Evolutionary conservation across 1,139 yeast species (phyloP).

Genomic region (Lodderomyces jiufengensis): DNA sequence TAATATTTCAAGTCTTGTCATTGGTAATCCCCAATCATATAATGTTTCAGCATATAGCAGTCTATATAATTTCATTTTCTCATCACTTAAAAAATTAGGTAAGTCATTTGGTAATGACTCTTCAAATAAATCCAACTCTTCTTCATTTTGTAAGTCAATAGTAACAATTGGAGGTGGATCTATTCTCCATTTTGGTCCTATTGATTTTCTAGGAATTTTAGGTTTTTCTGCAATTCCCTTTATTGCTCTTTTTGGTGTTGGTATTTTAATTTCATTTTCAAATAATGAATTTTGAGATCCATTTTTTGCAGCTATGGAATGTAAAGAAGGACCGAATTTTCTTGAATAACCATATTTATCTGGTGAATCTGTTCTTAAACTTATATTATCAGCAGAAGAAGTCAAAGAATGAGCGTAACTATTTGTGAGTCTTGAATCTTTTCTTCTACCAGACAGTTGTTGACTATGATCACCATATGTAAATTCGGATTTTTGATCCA

Average conservation of each 20-base stretch:
- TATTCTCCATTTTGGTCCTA: conserved; percentile 7
- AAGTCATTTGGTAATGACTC: conserved; percentile 43
- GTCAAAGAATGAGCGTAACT: conserved; percentile 11
- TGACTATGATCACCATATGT: too few species aligned
- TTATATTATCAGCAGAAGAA: conserved; percentile 13
- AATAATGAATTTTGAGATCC: background rate
- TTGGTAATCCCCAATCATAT: conserved; percentile 78
- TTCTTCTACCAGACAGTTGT: background rate
- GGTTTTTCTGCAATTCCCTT: background rate
- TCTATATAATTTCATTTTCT: conserved; percentile 51
- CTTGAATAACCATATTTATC: conserved; percentile 12
- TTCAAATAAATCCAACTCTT: conserved; percentile 52
- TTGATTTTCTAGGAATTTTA: too few species aligned
- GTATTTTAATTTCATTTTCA: conserved; percentile 7
- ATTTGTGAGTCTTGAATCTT: conserved; percentile 14
- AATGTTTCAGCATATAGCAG: conserved; percentile 77
- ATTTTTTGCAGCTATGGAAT: background rate
- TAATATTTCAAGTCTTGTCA: conserved; percentile 70
- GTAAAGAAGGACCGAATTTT: conserved; percentile 4
- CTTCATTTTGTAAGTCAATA: conserved; percentile 54
- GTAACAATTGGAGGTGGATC: conserved; percentile 39
- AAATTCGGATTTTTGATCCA: too few species aligned
- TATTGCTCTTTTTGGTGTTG: conserved; percentile 6
- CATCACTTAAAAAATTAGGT: conserved; percentile 45
- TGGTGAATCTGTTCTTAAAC: conserved; percentile 13